Evolutionary conservation across 106 monocot genomes (phyloP).

Genomic region (Allium cepa): DNA sequence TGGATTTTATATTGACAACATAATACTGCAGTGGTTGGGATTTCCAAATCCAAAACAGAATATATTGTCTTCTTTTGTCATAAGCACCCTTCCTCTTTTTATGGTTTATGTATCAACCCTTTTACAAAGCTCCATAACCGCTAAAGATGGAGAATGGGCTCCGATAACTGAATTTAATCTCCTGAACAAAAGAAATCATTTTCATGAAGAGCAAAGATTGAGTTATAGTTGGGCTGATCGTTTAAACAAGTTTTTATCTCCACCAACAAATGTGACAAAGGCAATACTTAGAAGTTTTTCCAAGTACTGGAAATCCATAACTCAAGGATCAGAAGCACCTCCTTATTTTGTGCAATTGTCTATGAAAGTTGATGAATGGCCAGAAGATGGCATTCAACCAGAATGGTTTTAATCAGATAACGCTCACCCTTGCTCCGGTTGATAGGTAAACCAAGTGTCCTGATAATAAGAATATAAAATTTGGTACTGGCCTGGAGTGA

Average conservation of each 20-base stretch:
- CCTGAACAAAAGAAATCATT: conserved; percentile 21
- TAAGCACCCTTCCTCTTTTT: conserved; percentile 80
- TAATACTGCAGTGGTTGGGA: conserved; percentile 53
- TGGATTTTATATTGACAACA: conserved; percentile 39
- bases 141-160: conserved; percentile 91
- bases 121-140: conserved; percentile 89
- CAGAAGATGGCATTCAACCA: conserved; percentile 95
- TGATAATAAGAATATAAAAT: too few relatives aligned
- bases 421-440: too few relatives aligned
- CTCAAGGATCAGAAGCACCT: conserved; percentile 85
- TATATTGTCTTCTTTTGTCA: conserved; percentile 80
- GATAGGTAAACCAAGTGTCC: too few relatives aligned
- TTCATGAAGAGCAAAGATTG: conserved; percentile 18
- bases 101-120: conserved; percentile 82
- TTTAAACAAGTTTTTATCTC: conserved; percentile 27
- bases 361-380: conserved; percentile 81
- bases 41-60: conserved; percentile 69
- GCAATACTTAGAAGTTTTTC: conserved; percentile 48
- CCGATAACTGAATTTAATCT: conserved; percentile 58
- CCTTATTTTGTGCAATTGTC: conserved; percentile 95
- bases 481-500: too few relatives aligned
- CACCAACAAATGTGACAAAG: conserved; percentile 31
- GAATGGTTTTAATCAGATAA: conserved; percentile 17
- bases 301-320: conserved; percentile 84
- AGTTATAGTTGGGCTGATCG: conserved; percentile 29